Base-by-base conservation (phyloP, 352 stramenopile genomes). In the Thalassiosira delicatula region DNA sequence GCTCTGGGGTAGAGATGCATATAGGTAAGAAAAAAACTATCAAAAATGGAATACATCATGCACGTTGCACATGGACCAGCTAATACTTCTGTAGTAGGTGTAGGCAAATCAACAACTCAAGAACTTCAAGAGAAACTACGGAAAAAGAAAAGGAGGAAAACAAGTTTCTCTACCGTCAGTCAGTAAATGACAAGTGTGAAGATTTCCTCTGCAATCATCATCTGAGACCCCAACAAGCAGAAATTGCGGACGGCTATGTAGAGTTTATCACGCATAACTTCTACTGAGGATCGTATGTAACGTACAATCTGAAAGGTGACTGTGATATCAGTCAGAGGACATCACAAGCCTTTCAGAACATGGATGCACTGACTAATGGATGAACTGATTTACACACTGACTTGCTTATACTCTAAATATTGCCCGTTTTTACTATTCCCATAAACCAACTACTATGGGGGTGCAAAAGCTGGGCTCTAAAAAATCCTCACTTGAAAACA, bases 381-480 rank as follows among this genome's bases (percentile, higher is more conserved):
- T 62, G 53, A 25, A 25, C 25, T 25, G 19, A 30, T n/a, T n/a
- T n/a, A n/a, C 21, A 62, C 9, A 17, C 30, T 8, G 53, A 62
- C 30, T 8, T 19, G 32, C 5, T 7, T 62, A 8, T 62, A 32
- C 21, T 35, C 21, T 17, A 62, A 62, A 32, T 62, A n/a, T n/a
- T n/a, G 30, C 30, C 53, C 32, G 32, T 32, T 62, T 32, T 62
- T 62, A 14, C 70, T 21, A 76, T 81, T 21, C 46, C 53, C 1
- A 29, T 70, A 51, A 85, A 76, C 49, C 32, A 73, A 23, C 61
- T 85, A 35, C 44, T 85, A 11, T 81, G 69, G 70, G 70, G 70
- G 60, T 85, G 70, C 21, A 27, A 85, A 66, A 67, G 14, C 21
- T 85, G 77, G 77, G 51, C 44, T 14, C 27, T 84, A 37, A 66